A percentile compares a stretch with the other conserved stretches of the same genome.
Conservation (phyloP, 331 rosid species). For the Phaseolus coccineus region DNA sequence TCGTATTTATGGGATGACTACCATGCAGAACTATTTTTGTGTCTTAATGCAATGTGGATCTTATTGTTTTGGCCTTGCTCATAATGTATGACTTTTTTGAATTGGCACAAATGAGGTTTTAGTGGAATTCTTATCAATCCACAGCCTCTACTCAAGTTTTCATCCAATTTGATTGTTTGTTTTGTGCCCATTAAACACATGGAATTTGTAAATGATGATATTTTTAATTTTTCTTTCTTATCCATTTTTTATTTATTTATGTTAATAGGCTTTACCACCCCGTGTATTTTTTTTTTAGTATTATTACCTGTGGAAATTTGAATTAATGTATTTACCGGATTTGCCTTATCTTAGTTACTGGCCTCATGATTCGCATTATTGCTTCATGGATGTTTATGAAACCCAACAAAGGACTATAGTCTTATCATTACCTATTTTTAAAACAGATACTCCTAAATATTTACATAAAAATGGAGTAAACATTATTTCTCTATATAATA, state of each 20-base stretch:
- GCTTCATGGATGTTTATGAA: neutral
- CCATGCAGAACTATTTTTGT: conserved; percentile 37
- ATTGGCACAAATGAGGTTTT: conserved; percentile 3
- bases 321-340: neutral
- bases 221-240: neutral
- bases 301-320: neutral
- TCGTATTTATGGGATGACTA: conserved; percentile 9
- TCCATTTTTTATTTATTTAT: neutral
- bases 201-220: neutral
- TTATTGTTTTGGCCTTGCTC: conserved; percentile 18
- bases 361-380: neutral
- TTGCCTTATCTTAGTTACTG: neutral
- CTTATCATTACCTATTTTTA: neutral
- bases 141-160: neutral
- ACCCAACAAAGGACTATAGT: neutral
- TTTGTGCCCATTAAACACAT: neutral
- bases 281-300: neutral
- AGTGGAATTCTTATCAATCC: neutral
- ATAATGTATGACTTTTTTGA: neutral
- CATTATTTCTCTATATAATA: neutral
- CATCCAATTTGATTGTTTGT: neutral
- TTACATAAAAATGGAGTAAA: neutral
- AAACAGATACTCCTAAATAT: neutral
- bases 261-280: neutral
- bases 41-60: conserved; percentile 5